Percentiles rank a stretch among this genome's conserved stretches.
Evolutionary conservation across 306 rosid genomes (phyloP).

Genomic region (Inga oerstediana): DNA sequence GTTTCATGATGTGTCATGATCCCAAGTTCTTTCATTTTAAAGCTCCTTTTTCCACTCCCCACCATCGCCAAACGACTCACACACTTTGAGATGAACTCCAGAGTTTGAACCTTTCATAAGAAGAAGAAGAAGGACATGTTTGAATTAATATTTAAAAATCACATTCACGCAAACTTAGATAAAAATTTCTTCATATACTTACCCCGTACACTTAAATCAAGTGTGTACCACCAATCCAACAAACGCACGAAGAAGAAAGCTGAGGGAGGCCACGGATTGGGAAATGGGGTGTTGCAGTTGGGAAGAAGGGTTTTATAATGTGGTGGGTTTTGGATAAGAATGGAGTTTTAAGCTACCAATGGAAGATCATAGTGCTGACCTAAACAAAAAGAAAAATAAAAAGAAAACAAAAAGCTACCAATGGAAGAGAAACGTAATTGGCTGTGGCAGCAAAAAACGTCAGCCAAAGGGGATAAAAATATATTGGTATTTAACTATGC

Average conservation of each 20-base stretch:
- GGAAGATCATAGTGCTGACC: not conserved
- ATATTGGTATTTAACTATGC: not conserved
- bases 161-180: too few species aligned
- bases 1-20: not conserved
- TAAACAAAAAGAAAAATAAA: not conserved
- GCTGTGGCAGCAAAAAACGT: not conserved
- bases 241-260: too few species aligned
- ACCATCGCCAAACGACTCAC: not conserved
- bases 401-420: not conserved
- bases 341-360: not conserved
- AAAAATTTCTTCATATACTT: too few species aligned
- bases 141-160: too few species aligned
- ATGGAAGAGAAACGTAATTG: not conserved
- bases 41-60: conserved; percentile 25
- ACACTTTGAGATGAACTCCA: not conserved
- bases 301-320: not conserved
- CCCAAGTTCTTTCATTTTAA: conserved; percentile 6
- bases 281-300: not conserved
- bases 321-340: not conserved
- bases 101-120: not conserved
- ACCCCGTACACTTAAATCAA: too few species aligned
- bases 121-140: too few species aligned
- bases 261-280: too few species aligned
- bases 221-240: too few species aligned
- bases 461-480: not conserved